Base-by-base conservation (phyloP, 306 rosid genomes). In the Chamaecrista fasciculata region DNA sequence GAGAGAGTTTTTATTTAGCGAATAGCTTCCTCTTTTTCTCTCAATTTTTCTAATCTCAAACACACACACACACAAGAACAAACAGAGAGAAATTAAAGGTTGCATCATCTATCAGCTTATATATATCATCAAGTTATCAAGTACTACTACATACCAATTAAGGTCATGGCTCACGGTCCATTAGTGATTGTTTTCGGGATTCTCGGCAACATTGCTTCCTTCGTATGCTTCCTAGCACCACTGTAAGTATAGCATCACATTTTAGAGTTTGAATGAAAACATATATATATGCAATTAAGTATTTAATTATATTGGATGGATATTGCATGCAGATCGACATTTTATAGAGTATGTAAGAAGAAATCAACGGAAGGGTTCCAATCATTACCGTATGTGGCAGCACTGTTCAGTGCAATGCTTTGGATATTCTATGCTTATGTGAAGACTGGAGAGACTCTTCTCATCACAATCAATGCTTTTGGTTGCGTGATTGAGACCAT, bases 341-440 rank as follows among this genome's bases (percentile, higher is more conserved):
- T 94, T 71, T 14, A 69, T 37, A 79, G 97, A 78, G 69, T 94
- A 15, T 85, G 66, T 23, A 89, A 80, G 83, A 94, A 87, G 85
- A 94, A 91, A 91, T 81, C 99, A 33, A 94, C 97, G 0, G 99
- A 94, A 76, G 97, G 95, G 28, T 94, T 94, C 57, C 97, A 91
- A 69, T 86, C 99, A 28, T 12, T 91, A 56, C 97, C 99, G 0
- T 94, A 94, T 56, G 89, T 94, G 72, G 88, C 84, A 10, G 87
- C 97, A 61, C 82, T 94, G 14, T 91, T 91, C 74, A 89, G 91
- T 76, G 91, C 96, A 69, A 91, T 80, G 88, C 80, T 94, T 66
- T 94, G 99, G 99, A 60, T 91, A 0, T 91, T 88, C 63, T 94
- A 94, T 29, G 99, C 99, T 8, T 82, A 73, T 6, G 78, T 79